Conservation (phyloP, 148 eudicot genomes). For the Amaranthus cruentus region DNA sequence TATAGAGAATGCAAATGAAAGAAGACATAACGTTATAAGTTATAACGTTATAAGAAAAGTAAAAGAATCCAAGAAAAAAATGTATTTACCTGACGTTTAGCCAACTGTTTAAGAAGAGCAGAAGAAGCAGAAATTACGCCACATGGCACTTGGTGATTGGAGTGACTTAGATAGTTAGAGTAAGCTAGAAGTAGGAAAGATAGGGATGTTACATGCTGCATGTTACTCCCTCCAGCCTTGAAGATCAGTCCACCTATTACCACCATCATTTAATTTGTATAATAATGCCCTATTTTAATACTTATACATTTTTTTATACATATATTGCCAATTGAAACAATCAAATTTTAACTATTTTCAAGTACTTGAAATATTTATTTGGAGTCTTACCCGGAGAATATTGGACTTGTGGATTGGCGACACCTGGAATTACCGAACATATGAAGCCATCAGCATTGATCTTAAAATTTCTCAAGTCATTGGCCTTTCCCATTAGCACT, state of each 20-base stretch:
- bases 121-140: constrained; percentile 59
- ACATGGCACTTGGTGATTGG: constrained; percentile 91
- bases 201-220: constrained; percentile 95
- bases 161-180: constrained; percentile 86
- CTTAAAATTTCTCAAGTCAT: constrained; percentile 59
- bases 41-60: no score
- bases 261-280: not conserved
- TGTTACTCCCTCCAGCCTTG: constrained; percentile 94
- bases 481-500: constrained; percentile 78
- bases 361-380: not conserved
- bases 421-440: constrained; percentile 78
- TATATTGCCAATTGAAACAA: no score
- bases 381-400: constrained; percentile 72
- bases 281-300: not conserved
- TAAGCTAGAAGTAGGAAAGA: constrained; percentile 81
- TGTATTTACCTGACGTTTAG: constrained; percentile 73
- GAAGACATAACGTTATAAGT: no score
- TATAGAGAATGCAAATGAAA: no score
- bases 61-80: no score
- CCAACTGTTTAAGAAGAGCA: constrained; percentile 59
- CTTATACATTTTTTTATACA: no score
- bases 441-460: constrained; percentile 79
- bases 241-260: constrained; percentile 74
- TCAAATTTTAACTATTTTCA: not conserved
- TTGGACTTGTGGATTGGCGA: constrained; percentile 73